Conservation (phyloP, 495 filamentous ascomycete species). For the Penicillium fimorum region DNA sequence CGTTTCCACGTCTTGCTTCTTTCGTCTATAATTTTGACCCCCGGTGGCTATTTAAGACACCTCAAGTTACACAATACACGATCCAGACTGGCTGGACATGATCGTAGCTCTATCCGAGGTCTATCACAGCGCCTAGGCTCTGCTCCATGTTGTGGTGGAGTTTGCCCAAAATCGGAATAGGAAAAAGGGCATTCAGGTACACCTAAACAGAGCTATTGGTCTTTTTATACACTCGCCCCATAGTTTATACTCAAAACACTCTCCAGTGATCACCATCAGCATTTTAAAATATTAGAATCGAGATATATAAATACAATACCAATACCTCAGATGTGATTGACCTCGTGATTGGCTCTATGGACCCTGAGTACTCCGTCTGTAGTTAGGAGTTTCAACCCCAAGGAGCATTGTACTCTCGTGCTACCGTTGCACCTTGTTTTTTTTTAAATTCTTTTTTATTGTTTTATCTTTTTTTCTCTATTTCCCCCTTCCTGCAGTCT, state of each 20-base stretch:
- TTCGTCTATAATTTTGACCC: neutral
- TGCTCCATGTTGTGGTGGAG: constrained; percentile 16
- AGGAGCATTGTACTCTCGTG: constrained; percentile 16
- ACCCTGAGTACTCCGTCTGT: neutral
- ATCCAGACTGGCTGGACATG: constrained; percentile 8
- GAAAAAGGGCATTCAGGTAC: constrained; percentile 3
- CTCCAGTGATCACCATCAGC: neutral
- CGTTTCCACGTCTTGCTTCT: neutral
- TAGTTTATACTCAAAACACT: neutral
- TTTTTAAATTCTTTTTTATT: constrained; percentile 8
- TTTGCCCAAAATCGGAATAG: neutral
- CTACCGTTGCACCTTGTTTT: constrained; percentile 19
- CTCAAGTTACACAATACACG: constrained; percentile 24
- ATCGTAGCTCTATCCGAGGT: constrained; percentile 5
- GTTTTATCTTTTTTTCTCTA: neutral
- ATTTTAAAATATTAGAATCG: neutral
- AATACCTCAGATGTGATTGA: constrained; percentile 8
- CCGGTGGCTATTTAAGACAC: constrained; percentile 17
- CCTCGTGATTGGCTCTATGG: constrained; percentile 13
- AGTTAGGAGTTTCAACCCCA: constrained; percentile 1
- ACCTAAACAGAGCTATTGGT: neutral
- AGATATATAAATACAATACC: constrained; percentile 10
- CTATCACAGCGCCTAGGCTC: constrained; percentile 19
- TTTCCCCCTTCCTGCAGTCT: constrained; percentile 3
- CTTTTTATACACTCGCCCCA: neutral